A percentile compares a stretch with the other conserved stretches of the same genome.
phyloP scores from a whole-genome alignment of 495 filamentous ascomycete genomes.

The Xylaria castorea region DNA sequence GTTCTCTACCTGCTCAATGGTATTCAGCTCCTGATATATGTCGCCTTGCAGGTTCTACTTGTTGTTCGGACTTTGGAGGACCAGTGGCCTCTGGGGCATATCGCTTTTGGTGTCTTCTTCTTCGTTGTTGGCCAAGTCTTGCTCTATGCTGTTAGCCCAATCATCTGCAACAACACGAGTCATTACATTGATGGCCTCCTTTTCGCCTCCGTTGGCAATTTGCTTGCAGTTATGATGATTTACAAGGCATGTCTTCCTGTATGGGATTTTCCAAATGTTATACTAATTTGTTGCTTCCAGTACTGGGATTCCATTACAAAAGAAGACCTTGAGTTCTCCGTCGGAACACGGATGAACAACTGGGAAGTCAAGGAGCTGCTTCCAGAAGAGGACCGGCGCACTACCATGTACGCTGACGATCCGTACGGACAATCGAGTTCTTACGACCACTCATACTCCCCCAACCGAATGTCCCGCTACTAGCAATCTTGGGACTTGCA shows the following conservation, averaged over 20 bases:
- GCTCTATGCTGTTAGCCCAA: constrained; percentile 86
- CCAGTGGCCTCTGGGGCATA: constrained; percentile 93
- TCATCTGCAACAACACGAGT: constrained; percentile 82
- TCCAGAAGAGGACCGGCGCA: constrained; percentile 84
- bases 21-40: constrained; percentile 82
- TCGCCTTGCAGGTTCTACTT: constrained; percentile 86
- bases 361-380: constrained; percentile 98
- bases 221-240: constrained; percentile 98
- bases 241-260: constrained; percentile 79
- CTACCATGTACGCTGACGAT: constrained; percentile 77
- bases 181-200: constrained; percentile 97
- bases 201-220: constrained; percentile 91
- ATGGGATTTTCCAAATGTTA: constrained; percentile 5
- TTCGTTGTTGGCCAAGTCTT: constrained; percentile 94
- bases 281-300: constrained; percentile 48
- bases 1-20: constrained; percentile 92
- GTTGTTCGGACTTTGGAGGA: constrained; percentile 92
- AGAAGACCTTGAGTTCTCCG: constrained; percentile 97
- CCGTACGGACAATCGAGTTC: constrained; percentile 52
- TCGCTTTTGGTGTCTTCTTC: constrained; percentile 89
- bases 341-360: constrained; percentile 91
- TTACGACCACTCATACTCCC: constrained; percentile 53
- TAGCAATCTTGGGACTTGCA: constrained; percentile 32
- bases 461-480: constrained; percentile 46
- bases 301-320: constrained; percentile 99